These are phyloP conservation scores for Atkinsonella hypoxylon DNA, from an alignment of 2,329 filamentous ascomycete species.

Conservation along the genomic window DNA sequence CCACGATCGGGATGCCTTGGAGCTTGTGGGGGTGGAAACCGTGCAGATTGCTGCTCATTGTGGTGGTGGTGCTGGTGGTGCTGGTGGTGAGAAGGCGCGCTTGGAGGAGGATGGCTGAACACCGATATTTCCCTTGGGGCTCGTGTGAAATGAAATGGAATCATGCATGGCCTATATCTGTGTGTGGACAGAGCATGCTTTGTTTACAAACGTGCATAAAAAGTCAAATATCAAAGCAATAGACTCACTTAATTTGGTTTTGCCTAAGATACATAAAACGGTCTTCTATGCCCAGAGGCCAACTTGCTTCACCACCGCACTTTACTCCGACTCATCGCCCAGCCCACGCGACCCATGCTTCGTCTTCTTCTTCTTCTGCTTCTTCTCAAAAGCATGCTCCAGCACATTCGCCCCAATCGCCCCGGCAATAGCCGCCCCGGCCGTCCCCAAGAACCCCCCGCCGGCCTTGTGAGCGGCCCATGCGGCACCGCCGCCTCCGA, in stretches of 20 bases:
- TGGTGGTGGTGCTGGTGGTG: background rate
- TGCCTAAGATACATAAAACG: no score
- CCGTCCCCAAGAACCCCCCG: conserved; percentile 36
- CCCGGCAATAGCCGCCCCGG: conserved; percentile 38
- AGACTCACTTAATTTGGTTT: no score
- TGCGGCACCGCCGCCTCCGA: conserved; percentile 41
- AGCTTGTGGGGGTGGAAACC: conserved; percentile 29
- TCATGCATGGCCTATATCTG: no score
- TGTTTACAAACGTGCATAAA: no score
- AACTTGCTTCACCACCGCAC: background rate
- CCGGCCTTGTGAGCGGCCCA: conserved; percentile 42
- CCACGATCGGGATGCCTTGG: conserved; percentile 35
- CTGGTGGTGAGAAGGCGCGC: conserved; percentile 1
- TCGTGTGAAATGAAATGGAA: no score
- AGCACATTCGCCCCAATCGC: conserved; percentile 43
- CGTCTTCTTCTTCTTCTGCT: conserved; percentile 25
- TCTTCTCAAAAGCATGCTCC: conserved; percentile 28
- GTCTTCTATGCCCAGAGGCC: no score
- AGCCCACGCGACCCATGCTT: conserved; percentile 11
- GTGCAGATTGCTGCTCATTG: conserved; percentile 10
- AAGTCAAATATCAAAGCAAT: no score
- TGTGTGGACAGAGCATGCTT: no score
- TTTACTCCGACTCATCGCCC: conserved; percentile 17
- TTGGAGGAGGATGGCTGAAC: no score
- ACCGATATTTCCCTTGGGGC: no score